These are phyloP conservation scores for Xylaria sp. DNA, from an alignment of 2,329 filamentous ascomycete species.

Conservation along the genomic window DNA sequence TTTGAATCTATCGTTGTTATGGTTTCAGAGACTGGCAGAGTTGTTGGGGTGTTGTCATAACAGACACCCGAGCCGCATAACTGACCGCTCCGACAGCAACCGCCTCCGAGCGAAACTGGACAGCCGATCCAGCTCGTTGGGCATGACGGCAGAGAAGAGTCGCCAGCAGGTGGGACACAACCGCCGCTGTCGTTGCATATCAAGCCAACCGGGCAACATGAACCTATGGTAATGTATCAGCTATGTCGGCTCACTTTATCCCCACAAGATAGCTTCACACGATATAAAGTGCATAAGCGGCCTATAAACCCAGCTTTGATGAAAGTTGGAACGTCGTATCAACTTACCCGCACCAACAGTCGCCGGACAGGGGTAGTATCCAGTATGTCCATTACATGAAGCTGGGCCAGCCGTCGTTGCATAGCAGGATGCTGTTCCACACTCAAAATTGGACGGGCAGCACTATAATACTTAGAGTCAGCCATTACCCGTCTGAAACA, in stretches of 20 bases:
- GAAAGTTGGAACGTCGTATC: neutral
- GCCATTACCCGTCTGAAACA: neutral
- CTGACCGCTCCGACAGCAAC: conserved; percentile 64
- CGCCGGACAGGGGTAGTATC: conserved; percentile 57
- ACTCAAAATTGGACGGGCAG: conserved; percentile 61
- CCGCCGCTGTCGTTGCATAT: conserved; percentile 54
- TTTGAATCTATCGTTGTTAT: conserved; percentile 59
- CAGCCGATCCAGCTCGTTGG: conserved; percentile 60
- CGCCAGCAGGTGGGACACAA: conserved; percentile 60
- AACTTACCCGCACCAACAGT: conserved; percentile 49
- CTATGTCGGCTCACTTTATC: neutral
- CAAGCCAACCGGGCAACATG: conserved; percentile 60
- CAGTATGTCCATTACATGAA: conserved; percentile 50
- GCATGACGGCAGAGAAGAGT: conserved; percentile 56
- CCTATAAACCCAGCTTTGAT: neutral
- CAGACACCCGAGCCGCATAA: conserved; percentile 61
- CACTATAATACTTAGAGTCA: conserved; percentile 46
- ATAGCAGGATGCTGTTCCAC: conserved; percentile 60
- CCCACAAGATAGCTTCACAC: neutral
- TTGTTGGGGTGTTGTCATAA: conserved; percentile 60
- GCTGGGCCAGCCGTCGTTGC: conserved; percentile 58
- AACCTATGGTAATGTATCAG: conserved; percentile 48
- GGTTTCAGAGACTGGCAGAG: conserved; percentile 57
- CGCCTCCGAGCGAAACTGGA: conserved; percentile 61
- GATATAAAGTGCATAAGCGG: neutral